These are phyloP conservation scores for Malus fusca DNA, from an alignment of 306 rosid genomes.

Conservation along the genomic window DNA sequence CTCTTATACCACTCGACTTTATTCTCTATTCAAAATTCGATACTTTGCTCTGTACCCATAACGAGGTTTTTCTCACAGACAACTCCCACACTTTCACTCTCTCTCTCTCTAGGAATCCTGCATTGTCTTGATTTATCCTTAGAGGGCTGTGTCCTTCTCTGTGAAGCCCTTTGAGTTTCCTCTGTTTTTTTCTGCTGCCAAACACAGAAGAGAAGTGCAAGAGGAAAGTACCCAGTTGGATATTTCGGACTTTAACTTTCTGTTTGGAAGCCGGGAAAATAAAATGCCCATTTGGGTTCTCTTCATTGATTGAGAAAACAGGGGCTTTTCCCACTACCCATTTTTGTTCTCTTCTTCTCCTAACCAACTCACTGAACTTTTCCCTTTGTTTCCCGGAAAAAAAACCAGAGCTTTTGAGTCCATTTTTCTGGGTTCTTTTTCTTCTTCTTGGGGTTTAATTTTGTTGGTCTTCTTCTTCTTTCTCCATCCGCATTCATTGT, in stretches of 20 bases:
- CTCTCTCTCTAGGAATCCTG: conserved; percentile 15
- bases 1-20: conserved; percentile 38
- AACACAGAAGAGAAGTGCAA: conserved; percentile 9
- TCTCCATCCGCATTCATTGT: conserved; percentile 3
- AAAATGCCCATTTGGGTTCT: conserved; percentile 25
- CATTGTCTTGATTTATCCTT: conserved; percentile 46
- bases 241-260: conserved; percentile 16
- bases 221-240: conserved; percentile 14
- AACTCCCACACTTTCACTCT: neutral
- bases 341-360: conserved; percentile 15
- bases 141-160: conserved; percentile 12
- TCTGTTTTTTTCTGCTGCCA: conserved; percentile 15
- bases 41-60: conserved; percentile 55
- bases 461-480: conserved; percentile 9
- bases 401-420: conserved; percentile 9
- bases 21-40: conserved; percentile 56
- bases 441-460: neutral
- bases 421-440: conserved; percentile 4
- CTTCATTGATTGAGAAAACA: conserved; percentile 25
- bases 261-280: conserved; percentile 29
- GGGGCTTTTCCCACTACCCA: conserved; percentile 17
- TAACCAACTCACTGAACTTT: neutral
- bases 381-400: conserved; percentile 14
- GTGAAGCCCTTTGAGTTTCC: conserved; percentile 3
- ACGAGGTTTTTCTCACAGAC: conserved; percentile 41